Percentiles rank a stretch among this genome's conserved stretches.
Conservation (phyloP, 139 green algal genomes). For the Picochlorum sp. region DNA sequence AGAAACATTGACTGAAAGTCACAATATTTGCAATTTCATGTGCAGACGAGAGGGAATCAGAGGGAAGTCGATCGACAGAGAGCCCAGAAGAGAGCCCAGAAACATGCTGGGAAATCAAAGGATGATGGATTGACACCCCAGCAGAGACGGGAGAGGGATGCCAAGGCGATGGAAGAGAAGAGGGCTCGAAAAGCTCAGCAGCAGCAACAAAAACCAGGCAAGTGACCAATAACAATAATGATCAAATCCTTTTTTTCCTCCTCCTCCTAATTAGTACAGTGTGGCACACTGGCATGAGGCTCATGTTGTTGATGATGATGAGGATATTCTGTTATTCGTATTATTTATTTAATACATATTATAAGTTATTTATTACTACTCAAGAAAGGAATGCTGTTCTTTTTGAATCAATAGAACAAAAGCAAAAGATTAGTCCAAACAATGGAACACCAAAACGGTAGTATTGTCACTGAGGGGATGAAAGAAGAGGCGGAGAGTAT, state of each 20-base stretch:
- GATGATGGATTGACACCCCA: constrained; percentile 36
- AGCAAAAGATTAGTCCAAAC: background rate
- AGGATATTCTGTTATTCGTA: too few species aligned
- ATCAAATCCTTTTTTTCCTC: too few species aligned
- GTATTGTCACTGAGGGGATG: background rate
- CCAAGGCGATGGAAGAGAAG: constrained; percentile 42
- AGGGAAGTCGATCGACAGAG: constrained; percentile 34
- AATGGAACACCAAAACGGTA: background rate
- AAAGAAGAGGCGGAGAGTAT: constrained; percentile 17
- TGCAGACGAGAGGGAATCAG: constrained; percentile 43
- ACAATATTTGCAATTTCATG: too few species aligned
- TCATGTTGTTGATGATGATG: too few species aligned
- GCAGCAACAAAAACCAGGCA: constrained; percentile 12
- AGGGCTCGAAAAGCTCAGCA: constrained; percentile 17
- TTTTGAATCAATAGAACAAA: too few species aligned
- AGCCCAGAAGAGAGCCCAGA: constrained; percentile 27
- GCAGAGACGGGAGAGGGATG: constrained; percentile 44
- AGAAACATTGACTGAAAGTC: too few species aligned
- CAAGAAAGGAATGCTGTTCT: background rate
- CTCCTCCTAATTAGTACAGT: too few species aligned
- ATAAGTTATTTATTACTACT: too few species aligned
- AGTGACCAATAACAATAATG: too few species aligned
- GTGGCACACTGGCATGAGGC: too few species aligned
- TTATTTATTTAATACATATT: too few species aligned
- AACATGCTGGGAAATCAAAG: constrained; percentile 23